Conservation (phyloP, 2,329 filamentous ascomycete genomes). For the Phaeosphaeriaceae sp. region DNA sequence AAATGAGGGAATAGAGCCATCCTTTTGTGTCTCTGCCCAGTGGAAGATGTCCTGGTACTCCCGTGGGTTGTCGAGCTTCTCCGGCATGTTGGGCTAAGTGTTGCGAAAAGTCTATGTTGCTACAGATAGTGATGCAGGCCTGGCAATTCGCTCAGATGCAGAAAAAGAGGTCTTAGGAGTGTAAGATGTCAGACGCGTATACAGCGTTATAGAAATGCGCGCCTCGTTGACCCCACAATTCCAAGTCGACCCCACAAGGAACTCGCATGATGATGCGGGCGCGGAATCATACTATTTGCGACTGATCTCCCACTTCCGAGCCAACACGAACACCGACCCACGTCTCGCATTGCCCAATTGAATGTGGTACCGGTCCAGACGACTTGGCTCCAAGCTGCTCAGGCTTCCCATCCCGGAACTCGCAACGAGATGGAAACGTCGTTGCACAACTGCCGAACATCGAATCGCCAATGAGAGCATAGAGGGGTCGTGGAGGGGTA, state of each 20-base stretch:
- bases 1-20: slow-evolving; percentile 63
- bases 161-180: not conserved
- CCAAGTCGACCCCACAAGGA: not conserved
- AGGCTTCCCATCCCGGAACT: not conserved
- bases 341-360: slow-evolving; percentile 27
- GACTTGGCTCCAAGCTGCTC: not conserved
- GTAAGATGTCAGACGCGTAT: not conserved
- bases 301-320: not conserved
- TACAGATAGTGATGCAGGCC: not conserved
- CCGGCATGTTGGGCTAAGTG: slow-evolving; percentile 26
- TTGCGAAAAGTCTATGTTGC: not conserved
- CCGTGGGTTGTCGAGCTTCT: slow-evolving; percentile 42
- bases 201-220: slow-evolving; percentile 12
- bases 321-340: not conserved
- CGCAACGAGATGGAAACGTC: not conserved
- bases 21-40: slow-evolving; percentile 68
- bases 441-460: slow-evolving; percentile 34
- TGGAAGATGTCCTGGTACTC: slow-evolving; percentile 49
- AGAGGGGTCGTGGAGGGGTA: slow-evolving; percentile 24
- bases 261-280: not conserved
- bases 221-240: slow-evolving; percentile 18
- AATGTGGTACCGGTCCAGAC: slow-evolving; percentile 11
- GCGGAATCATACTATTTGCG: not conserved
- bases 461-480: slow-evolving; percentile 9
- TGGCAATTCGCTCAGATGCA: not conserved